phyloP scores from a whole-genome alignment of 768 basidiomycete genomes.

The Podaxis mareebaensis region DNA sequence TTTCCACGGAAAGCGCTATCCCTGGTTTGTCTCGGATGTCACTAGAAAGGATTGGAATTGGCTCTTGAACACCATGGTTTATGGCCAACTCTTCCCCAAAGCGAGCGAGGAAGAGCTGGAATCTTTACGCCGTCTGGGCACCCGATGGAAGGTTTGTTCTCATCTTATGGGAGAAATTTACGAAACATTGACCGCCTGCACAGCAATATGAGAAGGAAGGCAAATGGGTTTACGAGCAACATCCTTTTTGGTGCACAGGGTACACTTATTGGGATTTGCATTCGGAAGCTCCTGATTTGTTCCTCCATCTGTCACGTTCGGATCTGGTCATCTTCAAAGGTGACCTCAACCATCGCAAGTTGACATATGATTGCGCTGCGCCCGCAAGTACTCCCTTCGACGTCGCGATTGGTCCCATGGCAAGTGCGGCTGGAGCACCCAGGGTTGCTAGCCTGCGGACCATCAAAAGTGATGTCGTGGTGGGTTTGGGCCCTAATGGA shows the following conservation, averaged over 20 bases:
- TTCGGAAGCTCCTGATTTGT: slow-evolving; percentile 84
- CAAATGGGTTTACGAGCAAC: slow-evolving; percentile 93
- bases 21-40: slow-evolving; percentile 94
- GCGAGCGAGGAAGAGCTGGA: slow-evolving; percentile 79
- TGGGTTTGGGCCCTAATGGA: slow-evolving; percentile 71
- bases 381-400: slow-evolving; percentile 88
- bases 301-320: slow-evolving; percentile 86
- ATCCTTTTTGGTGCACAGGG: slow-evolving; percentile 95
- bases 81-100: slow-evolving; percentile 89
- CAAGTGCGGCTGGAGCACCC: slow-evolving; percentile 84
- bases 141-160: slow-evolving; percentile 78
- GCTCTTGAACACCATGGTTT: slow-evolving; percentile 85
- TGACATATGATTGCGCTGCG: slow-evolving; percentile 85
- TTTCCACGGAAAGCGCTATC: slow-evolving; percentile 95
- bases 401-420: slow-evolving; percentile 90
- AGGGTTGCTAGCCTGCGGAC: slow-evolving; percentile 85
- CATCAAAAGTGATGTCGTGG: slow-evolving; percentile 95
- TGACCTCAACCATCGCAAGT: slow-evolving; percentile 89
- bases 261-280: slow-evolving; percentile 92
- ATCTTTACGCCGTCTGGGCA: slow-evolving; percentile 75
- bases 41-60: slow-evolving; percentile 95
- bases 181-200: not conserved
- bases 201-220: slow-evolving; percentile 92
- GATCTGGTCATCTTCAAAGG: slow-evolving; percentile 96
- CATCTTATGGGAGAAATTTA: not conserved